Evolutionary conservation across 2,329 filamentous ascomycete species (phyloP).

Genomic region (Curvularia spicifera): DNA sequence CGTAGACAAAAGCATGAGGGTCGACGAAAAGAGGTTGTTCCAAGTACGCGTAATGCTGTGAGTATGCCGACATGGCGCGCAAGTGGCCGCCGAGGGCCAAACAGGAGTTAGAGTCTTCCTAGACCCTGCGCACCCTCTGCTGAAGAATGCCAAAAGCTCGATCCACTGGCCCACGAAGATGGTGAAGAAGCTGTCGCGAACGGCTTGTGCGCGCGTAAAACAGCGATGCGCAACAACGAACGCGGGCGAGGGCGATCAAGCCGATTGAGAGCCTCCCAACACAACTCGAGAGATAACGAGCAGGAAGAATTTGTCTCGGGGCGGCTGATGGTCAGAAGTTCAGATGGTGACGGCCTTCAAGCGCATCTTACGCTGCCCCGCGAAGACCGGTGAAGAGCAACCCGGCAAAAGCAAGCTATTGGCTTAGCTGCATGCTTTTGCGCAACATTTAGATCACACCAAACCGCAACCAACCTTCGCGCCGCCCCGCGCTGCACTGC

Average conservation of each 20-base stretch:
- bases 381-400: conserved; percentile 46
- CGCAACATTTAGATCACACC: conserved; percentile 41
- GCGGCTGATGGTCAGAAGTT: conserved; percentile 38
- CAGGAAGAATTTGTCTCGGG: conserved; percentile 39
- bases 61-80: conserved; percentile 42
- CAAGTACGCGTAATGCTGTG: conserved; percentile 28
- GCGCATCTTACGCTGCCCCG: conserved; percentile 43
- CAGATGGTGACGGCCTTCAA: conserved; percentile 34
- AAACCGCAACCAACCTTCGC: conserved; percentile 35
- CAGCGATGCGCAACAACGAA: conserved; percentile 30
- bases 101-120: conserved; percentile 28
- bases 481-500: conserved; percentile 20
- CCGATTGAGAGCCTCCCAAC: conserved; percentile 31
- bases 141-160: conserved; percentile 31
- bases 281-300: conserved; percentile 40
- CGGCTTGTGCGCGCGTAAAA: conserved; percentile 28
- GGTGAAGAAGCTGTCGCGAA: conserved; percentile 27
- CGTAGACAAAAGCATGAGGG: conserved; percentile 29
- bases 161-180: conserved; percentile 30
- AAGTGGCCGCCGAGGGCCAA: conserved; percentile 28
- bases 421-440: conserved; percentile 42
- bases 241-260: conserved; percentile 27
- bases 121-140: conserved; percentile 37
- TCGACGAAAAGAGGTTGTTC: conserved; percentile 31
- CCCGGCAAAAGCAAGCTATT: conserved; percentile 40